These are phyloP conservation scores for Hyaloscypha hepaticicola DNA, from an alignment of 495 filamentous ascomycete species.

Conservation along the genomic window DNA sequence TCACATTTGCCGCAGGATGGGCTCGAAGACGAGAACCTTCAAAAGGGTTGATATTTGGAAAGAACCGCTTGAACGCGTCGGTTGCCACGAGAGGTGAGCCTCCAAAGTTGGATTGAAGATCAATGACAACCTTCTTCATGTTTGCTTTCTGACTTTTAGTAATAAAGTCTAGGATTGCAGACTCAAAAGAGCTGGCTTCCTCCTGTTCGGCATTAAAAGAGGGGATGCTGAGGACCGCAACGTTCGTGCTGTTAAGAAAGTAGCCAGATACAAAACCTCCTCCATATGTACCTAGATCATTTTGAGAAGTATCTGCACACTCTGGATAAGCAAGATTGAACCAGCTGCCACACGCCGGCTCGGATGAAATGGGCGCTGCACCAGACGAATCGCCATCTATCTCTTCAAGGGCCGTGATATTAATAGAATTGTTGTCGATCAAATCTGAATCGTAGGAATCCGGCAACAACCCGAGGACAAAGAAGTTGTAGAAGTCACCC, in stretches of 20 bases:
- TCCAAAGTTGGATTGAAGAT: constrained; percentile 50
- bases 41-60: constrained; percentile 46
- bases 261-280: constrained; percentile 43
- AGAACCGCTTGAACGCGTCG: constrained; percentile 54
- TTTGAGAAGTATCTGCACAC: constrained; percentile 36
- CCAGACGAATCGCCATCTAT: not conserved
- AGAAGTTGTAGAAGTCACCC: constrained; percentile 51
- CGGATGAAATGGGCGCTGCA: constrained; percentile 1
- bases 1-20: constrained; percentile 39
- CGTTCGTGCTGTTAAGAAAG: constrained; percentile 40
- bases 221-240: constrained; percentile 51
- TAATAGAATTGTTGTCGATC: constrained; percentile 10
- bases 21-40: constrained; percentile 46
- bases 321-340: constrained; percentile 36
- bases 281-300: constrained; percentile 34
- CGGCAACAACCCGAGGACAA: constrained; percentile 43
- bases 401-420: constrained; percentile 22
- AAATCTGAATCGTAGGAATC: constrained; percentile 28
- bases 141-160: constrained; percentile 34
- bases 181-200: constrained; percentile 37
- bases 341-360: constrained; percentile 29
- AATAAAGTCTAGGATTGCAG: constrained; percentile 45
- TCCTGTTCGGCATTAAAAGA: constrained; percentile 42
- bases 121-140: constrained; percentile 48
- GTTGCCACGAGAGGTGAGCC: constrained; percentile 41